Conservation (phyloP, 2,329 filamentous ascomycete species). For the Ascocoryne sarcoides region DNA sequence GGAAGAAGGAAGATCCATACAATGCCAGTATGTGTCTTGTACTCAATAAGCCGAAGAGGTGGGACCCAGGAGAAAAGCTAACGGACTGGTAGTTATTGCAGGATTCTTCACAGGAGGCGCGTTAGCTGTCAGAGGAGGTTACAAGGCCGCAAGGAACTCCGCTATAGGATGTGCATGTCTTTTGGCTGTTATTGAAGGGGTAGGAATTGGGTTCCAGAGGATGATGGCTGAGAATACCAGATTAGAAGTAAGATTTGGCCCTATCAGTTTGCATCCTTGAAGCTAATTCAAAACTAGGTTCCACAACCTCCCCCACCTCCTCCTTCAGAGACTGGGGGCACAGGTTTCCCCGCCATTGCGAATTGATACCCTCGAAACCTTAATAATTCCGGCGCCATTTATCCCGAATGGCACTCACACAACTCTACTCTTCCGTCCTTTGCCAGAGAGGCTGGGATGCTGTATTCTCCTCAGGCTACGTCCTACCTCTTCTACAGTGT, state of each 20-base stretch:
- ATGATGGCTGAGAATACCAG: constrained; percentile 88
- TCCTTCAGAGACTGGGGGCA: constrained; percentile 23
- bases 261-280: neutral
- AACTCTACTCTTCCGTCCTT: constrained; percentile 28
- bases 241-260: constrained; percentile 52
- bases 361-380: constrained; percentile 10
- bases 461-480: constrained; percentile 22
- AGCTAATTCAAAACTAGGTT: constrained; percentile 15
- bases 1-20: constrained; percentile 96
- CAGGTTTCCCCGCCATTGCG: constrained; percentile 26
- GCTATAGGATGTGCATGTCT: constrained; percentile 94
- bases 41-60: neutral
- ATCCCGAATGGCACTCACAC: constrained; percentile 14
- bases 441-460: constrained; percentile 18
- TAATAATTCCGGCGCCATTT: constrained; percentile 8
- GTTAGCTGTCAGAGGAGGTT: constrained; percentile 83
- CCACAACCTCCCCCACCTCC: constrained; percentile 26
- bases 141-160: constrained; percentile 85
- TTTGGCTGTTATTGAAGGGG: constrained; percentile 92
- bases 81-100: constrained; percentile 56
- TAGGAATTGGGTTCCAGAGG: constrained; percentile 89
- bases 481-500: constrained; percentile 15
- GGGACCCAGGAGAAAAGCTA: neutral
- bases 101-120: constrained; percentile 95
- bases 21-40: constrained; percentile 60